Percentiles rank a stretch among this genome's conserved stretches.
These are phyloP conservation scores for Fusarium hainanense DNA, from an alignment of 2,329 filamentous ascomycete species.

Conservation along the genomic window DNA sequence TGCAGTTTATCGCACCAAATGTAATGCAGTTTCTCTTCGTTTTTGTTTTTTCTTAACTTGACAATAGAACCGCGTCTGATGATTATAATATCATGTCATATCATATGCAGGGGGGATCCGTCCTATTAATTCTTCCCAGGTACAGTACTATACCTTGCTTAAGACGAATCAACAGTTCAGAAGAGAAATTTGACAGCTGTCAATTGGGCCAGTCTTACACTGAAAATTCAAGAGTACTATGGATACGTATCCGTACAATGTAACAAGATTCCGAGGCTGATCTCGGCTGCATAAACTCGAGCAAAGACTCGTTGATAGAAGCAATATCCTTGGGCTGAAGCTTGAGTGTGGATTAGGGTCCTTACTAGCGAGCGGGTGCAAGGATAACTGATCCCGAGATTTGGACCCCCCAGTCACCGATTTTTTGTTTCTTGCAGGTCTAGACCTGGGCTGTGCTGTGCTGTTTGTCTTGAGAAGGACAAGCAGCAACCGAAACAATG, in stretches of 20 bases:
- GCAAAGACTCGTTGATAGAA: conserved; percentile 26
- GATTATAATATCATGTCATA: background rate
- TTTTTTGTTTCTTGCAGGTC: background rate
- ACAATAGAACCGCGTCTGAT: background rate
- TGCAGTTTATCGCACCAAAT: background rate
- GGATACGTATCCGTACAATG: background rate
- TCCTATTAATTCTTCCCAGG: conserved; percentile 3
- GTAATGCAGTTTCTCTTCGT: background rate
- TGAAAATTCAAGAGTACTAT: background rate
- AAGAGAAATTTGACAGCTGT: background rate
- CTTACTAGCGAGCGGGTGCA: conserved; percentile 28
- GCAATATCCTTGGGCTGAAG: conserved; percentile 46
- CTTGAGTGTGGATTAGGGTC: conserved; percentile 34
- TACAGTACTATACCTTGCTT: background rate
- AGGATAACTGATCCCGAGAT: conserved; percentile 35
- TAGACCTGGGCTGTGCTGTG: no score
- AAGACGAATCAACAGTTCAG: conserved; percentile 1
- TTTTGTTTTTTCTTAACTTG: background rate
- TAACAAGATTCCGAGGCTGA: conserved; percentile 12
- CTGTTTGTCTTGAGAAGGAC: background rate
- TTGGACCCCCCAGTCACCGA: conserved; percentile 26
- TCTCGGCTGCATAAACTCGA: conserved; percentile 29
- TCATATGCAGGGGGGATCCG: conserved; percentile 26
- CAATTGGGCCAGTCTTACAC: background rate
- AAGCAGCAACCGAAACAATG: background rate